Evolutionary conservation across 768 basidiomycete species (phyloP), one percentile per base, ranked within the genome.

Genomic region (Suillus luteus): DNA sequence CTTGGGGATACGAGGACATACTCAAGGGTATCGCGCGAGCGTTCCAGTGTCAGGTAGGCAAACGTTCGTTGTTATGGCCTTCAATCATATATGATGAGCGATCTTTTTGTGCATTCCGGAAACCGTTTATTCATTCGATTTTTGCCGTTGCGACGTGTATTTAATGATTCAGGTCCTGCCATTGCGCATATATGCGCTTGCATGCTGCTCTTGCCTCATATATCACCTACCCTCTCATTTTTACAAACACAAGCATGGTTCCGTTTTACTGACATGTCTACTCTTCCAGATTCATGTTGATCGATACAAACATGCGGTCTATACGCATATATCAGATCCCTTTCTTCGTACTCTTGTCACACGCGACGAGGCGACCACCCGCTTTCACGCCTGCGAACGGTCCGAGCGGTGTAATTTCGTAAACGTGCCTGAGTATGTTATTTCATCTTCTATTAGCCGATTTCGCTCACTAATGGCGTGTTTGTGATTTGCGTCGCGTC

Each of bases 371-470:
- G 72, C 77, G 4, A 76, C 79, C 1, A 91, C 93, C 3, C 86
- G 95, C 1, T 97, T 99, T 71, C 96, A 99, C 70, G 95, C 96
- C 0, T 99, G 96, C 70, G 96, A 98, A 69, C 85, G 93, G 1
- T 89, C 89, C 64, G 78, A 87, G 68, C 85, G 91, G 11, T 96
- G 95, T 68, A 71, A 81, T 11, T 80, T 83, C 57, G 89, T 91
- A 35, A 79, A 78, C 12, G 83, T 85, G 37, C 75, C 73, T 59
- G 46, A 59, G 12, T 71, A 69, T 35, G 66, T 70, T 19, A 41
- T 58, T 58, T 27, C 17, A 27, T 27, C 17, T 27, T 58, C 6
- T 12, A 19, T 58, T 3, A 12, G 24, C 31, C 24, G 11, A 41
- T 11, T 31, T 41, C 40, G 27, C 27, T 58, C 17, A 41, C 24